Evolutionary conservation across 2,329 filamentous ascomycete genomes (phyloP).

Genomic region (Chaetomium strumarium): DNA sequence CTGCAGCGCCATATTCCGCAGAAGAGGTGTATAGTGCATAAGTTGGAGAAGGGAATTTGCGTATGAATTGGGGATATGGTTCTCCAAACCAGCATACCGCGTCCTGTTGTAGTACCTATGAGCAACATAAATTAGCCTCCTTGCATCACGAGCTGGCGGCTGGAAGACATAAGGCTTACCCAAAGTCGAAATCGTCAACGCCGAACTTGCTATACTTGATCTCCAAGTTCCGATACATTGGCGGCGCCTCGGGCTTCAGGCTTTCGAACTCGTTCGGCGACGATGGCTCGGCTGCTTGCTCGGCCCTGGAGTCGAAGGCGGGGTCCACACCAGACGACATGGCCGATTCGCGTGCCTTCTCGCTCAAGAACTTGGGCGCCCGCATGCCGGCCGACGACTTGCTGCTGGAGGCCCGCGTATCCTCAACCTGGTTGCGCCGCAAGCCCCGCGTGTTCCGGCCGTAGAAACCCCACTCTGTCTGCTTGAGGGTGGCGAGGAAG

Average conservation of each 20-base stretch:
- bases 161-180: conserved; percentile 43
- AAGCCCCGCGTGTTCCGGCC: conserved; percentile 69
- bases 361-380: conserved; percentile 89
- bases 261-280: conserved; percentile 63
- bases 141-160: neutral
- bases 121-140: neutral
- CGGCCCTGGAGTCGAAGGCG: conserved; percentile 38
- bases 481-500: conserved; percentile 61
- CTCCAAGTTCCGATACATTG: conserved; percentile 88
- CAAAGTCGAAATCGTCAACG: conserved; percentile 98
- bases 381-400: conserved; percentile 58
- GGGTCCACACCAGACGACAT: conserved; percentile 39
- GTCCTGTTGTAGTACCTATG: conserved; percentile 86
- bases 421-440: conserved; percentile 76
- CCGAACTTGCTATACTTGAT: conserved; percentile 99
- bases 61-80: conserved; percentile 94
- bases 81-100: conserved; percentile 84
- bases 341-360: conserved; percentile 70
- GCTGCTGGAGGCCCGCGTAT: conserved; percentile 61
- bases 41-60: conserved; percentile 89
- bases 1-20: conserved; percentile 81
- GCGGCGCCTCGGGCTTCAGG: conserved; percentile 73
- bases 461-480: conserved; percentile 69
- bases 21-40: conserved; percentile 80
- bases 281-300: conserved; percentile 58